Conservation (phyloP, 179 eudicot species). For the Silene vulgaris region DNA sequence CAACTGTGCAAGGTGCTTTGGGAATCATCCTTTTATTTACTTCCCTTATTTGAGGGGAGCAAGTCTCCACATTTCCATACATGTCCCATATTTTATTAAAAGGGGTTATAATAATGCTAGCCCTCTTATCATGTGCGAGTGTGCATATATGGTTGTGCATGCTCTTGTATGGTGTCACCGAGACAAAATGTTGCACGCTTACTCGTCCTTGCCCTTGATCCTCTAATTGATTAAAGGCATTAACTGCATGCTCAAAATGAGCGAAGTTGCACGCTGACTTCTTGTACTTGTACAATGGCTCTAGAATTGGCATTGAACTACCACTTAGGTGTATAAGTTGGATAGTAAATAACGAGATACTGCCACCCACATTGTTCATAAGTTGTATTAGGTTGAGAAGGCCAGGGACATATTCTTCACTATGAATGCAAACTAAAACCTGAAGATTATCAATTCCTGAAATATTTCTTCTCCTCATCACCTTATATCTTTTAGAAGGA, state of each 20-base stretch:
- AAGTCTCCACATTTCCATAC: slow-evolving; percentile 19
- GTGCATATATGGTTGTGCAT: slow-evolving; percentile 41
- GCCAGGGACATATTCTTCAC: slow-evolving; percentile 32
- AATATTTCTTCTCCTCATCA: slow-evolving; percentile 11
- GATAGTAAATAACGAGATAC: slow-evolving; percentile 26
- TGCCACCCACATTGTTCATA: slow-evolving; percentile 14
- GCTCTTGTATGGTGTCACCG: slow-evolving; percentile 31
- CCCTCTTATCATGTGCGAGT: slow-evolving; percentile 35
- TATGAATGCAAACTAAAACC: slow-evolving; percentile 35
- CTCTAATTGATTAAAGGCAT: slow-evolving; percentile 34
- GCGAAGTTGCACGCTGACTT: not conserved
- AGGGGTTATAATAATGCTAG: slow-evolving; percentile 38
- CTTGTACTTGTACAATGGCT: slow-evolving; percentile 28
- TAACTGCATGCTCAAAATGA: slow-evolving; percentile 21
- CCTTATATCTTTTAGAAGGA: slow-evolving; percentile 24
- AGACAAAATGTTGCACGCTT: slow-evolving; percentile 33
- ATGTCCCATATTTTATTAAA: slow-evolving; percentile 32
- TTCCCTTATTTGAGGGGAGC: slow-evolving; percentile 23
- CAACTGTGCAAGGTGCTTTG: slow-evolving; percentile 43
- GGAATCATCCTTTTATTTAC: slow-evolving; percentile 34
- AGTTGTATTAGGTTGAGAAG: slow-evolving; percentile 28
- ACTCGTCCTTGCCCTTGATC: slow-evolving; percentile 22
- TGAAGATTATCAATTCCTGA: slow-evolving; percentile 21
- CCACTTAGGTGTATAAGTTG: slow-evolving; percentile 40
- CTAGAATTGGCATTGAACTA: slow-evolving; percentile 32